Conservation (phyloP, 148 eudicot genomes). For the Camellia lanceoleosa region DNA sequence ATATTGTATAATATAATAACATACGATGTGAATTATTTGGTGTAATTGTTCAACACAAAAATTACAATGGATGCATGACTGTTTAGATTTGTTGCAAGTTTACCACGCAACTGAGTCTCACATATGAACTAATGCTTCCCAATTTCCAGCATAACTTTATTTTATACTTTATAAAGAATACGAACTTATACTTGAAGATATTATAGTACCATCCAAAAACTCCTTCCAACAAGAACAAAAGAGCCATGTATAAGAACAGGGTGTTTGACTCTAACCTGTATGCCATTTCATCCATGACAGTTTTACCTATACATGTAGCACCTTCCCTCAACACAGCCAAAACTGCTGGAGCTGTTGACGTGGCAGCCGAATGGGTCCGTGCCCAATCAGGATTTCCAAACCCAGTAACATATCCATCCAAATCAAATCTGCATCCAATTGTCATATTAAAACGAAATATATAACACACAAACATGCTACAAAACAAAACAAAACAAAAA, state of each 20-base stretch:
- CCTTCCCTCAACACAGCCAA: slow-evolving; percentile 58
- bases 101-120: neutral
- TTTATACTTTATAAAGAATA: neutral
- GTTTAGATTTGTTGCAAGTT: neutral
- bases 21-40: neutral
- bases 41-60: neutral
- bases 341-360: slow-evolving; percentile 63
- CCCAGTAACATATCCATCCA: slow-evolving; percentile 64
- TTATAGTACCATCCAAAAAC: slow-evolving; percentile 10
- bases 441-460: neutral
- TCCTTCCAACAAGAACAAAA: neutral
- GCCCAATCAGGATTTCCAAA: slow-evolving; percentile 89
- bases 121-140: neutral
- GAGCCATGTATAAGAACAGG: neutral
- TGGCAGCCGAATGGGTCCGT: slow-evolving; percentile 62
- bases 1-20: too few species aligned
- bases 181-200: neutral
- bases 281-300: slow-evolving; percentile 98
- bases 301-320: slow-evolving; percentile 82
- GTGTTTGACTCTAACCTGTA: slow-evolving; percentile 45
- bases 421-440: slow-evolving; percentile 63
- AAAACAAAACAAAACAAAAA: neutral
- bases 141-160: neutral
- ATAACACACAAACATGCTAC: neutral
- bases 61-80: neutral